These are phyloP conservation scores for Torulaspora delbrueckii DNA, from an alignment of 805 yeast species.

Conservation along the genomic window DNA sequence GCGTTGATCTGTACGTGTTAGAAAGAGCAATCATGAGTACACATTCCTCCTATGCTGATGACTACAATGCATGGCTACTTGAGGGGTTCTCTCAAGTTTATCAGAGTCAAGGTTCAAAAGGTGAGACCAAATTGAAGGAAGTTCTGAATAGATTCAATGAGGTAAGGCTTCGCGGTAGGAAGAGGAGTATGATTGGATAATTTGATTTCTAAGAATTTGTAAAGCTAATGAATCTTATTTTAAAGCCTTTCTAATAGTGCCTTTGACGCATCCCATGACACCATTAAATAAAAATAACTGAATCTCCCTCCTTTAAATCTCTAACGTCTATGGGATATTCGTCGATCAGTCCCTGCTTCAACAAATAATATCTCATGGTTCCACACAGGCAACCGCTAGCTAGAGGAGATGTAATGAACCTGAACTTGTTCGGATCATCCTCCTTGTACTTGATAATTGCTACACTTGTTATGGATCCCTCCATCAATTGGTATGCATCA, in stretches of 20 bases:
- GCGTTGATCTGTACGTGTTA: conserved; percentile 92
- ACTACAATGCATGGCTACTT: conserved; percentile 65
- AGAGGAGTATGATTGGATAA: conserved; percentile 88
- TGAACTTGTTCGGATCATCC: conserved; percentile 29
- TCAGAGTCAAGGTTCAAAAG: conserved; percentile 30
- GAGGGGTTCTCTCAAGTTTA: conserved; percentile 56
- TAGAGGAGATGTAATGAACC: conserved; percentile 80
- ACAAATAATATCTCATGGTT: conserved; percentile 61
- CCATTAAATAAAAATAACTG: conserved; percentile 77
- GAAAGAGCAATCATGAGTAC: conserved; percentile 91
- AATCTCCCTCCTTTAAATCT: conserved; percentile 60
- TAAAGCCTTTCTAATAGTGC: conserved; percentile 36
- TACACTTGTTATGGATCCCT: conserved; percentile 77
- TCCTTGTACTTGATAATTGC: conserved; percentile 44
- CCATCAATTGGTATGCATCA: conserved; percentile 56
- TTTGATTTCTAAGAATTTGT: not conserved
- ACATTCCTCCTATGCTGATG: conserved; percentile 67
- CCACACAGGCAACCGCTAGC: conserved; percentile 83
- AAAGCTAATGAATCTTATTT: conserved; percentile 5
- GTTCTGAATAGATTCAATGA: conserved; percentile 65
- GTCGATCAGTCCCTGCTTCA: conserved; percentile 47
- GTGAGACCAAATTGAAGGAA: conserved; percentile 44
- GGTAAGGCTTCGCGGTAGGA: conserved; percentile 87
- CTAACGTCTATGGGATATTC: conserved; percentile 45
- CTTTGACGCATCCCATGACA: conserved; percentile 71